Evolutionary conservation across 1,284 basidiomycete species (phyloP), one percentile per base, ranked within the genome.

Genomic region (Coniophora puteana): DNA sequence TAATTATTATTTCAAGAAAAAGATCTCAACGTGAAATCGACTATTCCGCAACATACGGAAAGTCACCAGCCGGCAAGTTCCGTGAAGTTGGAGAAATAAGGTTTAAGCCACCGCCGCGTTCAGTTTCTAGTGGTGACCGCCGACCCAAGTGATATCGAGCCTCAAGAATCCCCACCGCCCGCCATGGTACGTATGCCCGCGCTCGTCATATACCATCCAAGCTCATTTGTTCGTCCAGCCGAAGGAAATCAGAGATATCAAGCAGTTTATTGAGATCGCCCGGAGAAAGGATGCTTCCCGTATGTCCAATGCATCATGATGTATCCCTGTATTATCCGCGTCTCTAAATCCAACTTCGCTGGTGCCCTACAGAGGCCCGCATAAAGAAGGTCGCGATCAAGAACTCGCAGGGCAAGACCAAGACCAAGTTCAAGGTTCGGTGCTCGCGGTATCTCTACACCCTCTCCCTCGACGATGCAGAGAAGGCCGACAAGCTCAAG

Each of bases 391-490:
- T 87, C 48, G 74, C 79, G 48, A 75, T 84, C 31, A 78, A 74
- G 66, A 73, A 72, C 44, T 67, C 78, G 46, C 80, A 78, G 47
- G 83, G 77, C 63, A 91, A 89, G 74, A 76, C 77, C 51, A 79
- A 86, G 70, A 95, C 90, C 67, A 98, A 99, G 76, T 98, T 99
- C 85, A 99, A 99, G 82, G 83, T 99, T 65, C 84, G 95, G 68
- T 97, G 94, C 77, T 89, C 90, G 50, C 81, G 89, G 63, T 97
- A 95, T 75, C 88, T 99, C 52, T 99, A 99, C 86, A 99, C 96
- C 23, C 83, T 99, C 54, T 83, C 86, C 51, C 73, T 99, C 62
- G 86, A 94, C 64, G 96, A 99, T 73, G 80, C 89, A 60, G 93
- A 97, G 71, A 98, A 98, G 81, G 96, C 96, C 36, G 93, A 96